These are phyloP conservation scores for Hyaloperonospora brassicae DNA, from an alignment of 352 stramenopile species.

Conservation along the genomic window DNA sequence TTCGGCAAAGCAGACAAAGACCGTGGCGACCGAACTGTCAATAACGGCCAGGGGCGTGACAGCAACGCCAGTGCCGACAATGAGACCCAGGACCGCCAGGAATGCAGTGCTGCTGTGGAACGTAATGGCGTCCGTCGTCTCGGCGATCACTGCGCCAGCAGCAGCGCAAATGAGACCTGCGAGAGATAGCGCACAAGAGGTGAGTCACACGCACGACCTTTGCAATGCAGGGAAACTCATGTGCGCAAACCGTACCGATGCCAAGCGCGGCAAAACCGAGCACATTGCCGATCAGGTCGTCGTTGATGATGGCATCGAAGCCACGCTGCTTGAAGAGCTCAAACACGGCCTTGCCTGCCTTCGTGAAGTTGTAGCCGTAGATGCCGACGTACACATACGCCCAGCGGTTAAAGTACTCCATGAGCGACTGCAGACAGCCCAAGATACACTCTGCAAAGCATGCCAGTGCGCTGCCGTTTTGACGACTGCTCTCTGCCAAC, in stretches of 20 bases:
- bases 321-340: conserved; percentile 88
- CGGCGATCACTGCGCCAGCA: conserved; percentile 39
- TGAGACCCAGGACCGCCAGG: conserved; percentile 77
- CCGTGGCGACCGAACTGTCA: conserved; percentile 90
- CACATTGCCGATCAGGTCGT: conserved; percentile 90
- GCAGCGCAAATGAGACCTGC: conserved; percentile 70
- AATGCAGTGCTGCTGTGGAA: conserved; percentile 71
- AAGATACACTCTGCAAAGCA: conserved; percentile 84
- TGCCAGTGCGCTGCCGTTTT: conserved; percentile 60
- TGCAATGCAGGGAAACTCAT: not conserved
- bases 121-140: conserved; percentile 40
- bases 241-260: conserved; percentile 45
- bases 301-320: conserved; percentile 95
- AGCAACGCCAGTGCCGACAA: conserved; percentile 83
- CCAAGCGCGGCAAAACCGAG: conserved; percentile 85
- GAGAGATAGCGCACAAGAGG: not conserved
- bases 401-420: conserved; percentile 92
- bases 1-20: conserved; percentile 96
- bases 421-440: conserved; percentile 71
- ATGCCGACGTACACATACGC: conserved; percentile 93
- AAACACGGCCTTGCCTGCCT: conserved; percentile 89
- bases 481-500: conserved; percentile 58
- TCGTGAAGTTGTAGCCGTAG: conserved; percentile 90
- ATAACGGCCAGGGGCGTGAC: conserved; percentile 89
- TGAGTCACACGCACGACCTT: not conserved